A percentile compares a stretch with the other conserved stretches of the same genome.
Conservation (phyloP, 2,329 filamentous ascomycete species). For the Colletotrichum incanum region DNA sequence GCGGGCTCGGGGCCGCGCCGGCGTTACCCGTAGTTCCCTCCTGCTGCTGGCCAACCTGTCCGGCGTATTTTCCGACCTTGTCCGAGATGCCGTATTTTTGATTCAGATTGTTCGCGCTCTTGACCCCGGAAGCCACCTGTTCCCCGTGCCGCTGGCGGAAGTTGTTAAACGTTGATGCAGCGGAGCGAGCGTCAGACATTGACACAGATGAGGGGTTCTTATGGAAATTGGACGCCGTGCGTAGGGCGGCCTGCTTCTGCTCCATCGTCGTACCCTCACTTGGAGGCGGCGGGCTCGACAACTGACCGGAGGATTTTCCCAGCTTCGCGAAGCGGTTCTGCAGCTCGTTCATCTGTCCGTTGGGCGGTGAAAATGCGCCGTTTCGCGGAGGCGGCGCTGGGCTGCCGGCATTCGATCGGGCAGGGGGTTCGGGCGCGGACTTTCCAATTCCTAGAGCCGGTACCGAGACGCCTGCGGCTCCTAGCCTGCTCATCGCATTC, state of each 20-base stretch:
- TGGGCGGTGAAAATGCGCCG: slow-evolving; percentile 40
- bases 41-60: slow-evolving; percentile 41
- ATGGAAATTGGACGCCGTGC: slow-evolving; percentile 72
- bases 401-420: slow-evolving; percentile 50
- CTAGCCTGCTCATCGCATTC: slow-evolving; percentile 76
- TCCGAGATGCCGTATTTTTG: slow-evolving; percentile 73
- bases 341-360: slow-evolving; percentile 73
- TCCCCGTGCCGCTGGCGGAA: slow-evolving; percentile 81
- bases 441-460: slow-evolving; percentile 81
- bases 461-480: slow-evolving; percentile 83
- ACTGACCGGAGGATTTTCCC: slow-evolving; percentile 53
- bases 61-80: slow-evolving; percentile 52
- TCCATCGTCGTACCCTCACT: slow-evolving; percentile 73
- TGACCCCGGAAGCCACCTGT: slow-evolving; percentile 74
- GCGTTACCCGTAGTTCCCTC: neutral
- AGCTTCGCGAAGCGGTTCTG: slow-evolving; percentile 77
- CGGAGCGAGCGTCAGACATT: slow-evolving; percentile 69
- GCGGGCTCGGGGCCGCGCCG: slow-evolving; percentile 6
- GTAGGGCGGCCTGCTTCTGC: slow-evolving; percentile 75
- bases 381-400: slow-evolving; percentile 49
- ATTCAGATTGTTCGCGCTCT: slow-evolving; percentile 70
- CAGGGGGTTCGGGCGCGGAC: slow-evolving; percentile 44
- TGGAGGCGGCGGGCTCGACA: slow-evolving; percentile 50
- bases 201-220: slow-evolving; percentile 75
- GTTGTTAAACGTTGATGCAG: slow-evolving; percentile 75